Evolutionary conservation across 1,284 basidiomycete genomes (phyloP).

Genomic region (Cutaneotrichosporon sp.): DNA sequence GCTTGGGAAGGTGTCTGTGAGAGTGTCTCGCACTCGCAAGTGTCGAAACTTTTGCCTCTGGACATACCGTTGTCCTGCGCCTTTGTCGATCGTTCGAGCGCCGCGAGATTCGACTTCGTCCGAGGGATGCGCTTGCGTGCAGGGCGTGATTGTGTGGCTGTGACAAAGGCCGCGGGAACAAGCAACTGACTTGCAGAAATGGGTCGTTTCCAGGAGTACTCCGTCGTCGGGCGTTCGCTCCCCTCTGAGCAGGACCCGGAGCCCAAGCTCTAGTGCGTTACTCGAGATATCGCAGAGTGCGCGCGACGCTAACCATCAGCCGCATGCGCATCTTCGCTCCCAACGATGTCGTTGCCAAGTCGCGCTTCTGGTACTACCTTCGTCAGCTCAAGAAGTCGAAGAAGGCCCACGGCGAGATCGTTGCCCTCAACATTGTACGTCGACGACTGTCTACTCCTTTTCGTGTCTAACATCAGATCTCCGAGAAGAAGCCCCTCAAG

Average conservation of each 20-base stretch:
- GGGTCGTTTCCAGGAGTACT: conserved; percentile 69
- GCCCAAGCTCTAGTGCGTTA: conserved; percentile 60
- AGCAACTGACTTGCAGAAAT: conserved; percentile 35
- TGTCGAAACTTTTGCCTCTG: no score
- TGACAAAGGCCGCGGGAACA: neutral
- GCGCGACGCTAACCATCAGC: conserved; percentile 24
- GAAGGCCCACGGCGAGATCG: conserved; percentile 98
- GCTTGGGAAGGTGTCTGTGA: no score
- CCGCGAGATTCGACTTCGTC: neutral
- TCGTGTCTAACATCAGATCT: conserved; percentile 67
- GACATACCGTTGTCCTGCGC: neutral
- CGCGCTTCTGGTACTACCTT: conserved; percentile 99
- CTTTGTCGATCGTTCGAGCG: neutral
- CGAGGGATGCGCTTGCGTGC: neutral
- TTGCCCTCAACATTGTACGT: conserved; percentile 92
- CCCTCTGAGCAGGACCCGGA: conserved; percentile 88
- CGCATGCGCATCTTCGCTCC: conserved; percentile 99
- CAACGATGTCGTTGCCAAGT: conserved; percentile 97
- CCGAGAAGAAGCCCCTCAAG: conserved; percentile 94
- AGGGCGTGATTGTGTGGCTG: neutral
- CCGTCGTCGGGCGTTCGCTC: conserved; percentile 95
- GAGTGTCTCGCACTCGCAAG: neutral
- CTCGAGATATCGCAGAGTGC: neutral
- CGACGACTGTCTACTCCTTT: no score
- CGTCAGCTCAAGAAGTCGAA: conserved; percentile 99